phyloP scores from a whole-genome alignment of 106 monocot species.

The Allium sativum region DNA sequence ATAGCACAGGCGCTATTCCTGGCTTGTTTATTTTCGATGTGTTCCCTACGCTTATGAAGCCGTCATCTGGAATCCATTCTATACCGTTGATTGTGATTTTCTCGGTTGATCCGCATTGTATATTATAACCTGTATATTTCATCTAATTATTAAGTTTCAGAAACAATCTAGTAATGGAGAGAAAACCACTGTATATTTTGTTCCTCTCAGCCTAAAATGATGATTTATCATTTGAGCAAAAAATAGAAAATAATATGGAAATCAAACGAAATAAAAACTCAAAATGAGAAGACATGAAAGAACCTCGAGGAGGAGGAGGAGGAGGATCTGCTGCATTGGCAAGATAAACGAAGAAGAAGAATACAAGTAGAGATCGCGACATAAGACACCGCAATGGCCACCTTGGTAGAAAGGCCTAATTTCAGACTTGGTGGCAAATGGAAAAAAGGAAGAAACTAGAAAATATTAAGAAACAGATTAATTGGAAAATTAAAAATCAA shows the following conservation, averaged over 20 bases:
- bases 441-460: not conserved
- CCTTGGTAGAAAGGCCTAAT: not conserved
- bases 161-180: too few relatives aligned
- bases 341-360: conserved; percentile 1
- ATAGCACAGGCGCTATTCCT: conserved; percentile 31
- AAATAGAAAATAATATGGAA: not conserved
- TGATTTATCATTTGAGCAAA: not conserved
- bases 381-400: conserved; percentile 1
- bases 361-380: not conserved
- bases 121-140: conserved; percentile 32
- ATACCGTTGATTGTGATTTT: conserved; percentile 22
- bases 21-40: conserved; percentile 24
- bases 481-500: not conserved
- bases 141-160: not conserved
- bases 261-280: not conserved
- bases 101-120: conserved; percentile 60
- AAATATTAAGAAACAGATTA: not conserved
- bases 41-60: conserved; percentile 57
- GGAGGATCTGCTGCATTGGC: not conserved
- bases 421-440: not conserved
- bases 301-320: conserved; percentile 5
- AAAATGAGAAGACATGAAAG: not conserved
- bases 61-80: conserved; percentile 69
- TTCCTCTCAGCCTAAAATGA: not conserved
- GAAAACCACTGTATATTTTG: too few relatives aligned